phyloP scores from a whole-genome alignment of 1,284 basidiomycete genomes.

The Heterobasidion annosum region DNA sequence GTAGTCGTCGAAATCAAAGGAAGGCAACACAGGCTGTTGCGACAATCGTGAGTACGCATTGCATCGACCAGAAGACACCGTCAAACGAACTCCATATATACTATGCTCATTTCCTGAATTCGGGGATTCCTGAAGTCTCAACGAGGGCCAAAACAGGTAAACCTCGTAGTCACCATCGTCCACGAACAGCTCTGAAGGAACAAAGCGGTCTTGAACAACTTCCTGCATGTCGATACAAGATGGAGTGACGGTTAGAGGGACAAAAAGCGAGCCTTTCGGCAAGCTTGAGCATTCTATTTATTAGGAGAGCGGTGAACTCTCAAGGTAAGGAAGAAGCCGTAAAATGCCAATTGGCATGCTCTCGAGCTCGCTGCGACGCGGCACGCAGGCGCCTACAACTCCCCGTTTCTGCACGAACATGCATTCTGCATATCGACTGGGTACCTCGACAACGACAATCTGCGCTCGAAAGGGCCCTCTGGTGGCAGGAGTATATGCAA shows the following conservation, averaged over 20 bases:
- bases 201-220: background rate
- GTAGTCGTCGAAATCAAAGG: background rate
- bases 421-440: background rate
- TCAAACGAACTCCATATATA: background rate
- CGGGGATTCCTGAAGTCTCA: background rate
- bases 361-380: background rate
- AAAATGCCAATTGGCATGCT: background rate
- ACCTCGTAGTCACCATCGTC: slow-evolving; percentile 3
- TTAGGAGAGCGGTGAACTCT: background rate
- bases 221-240: background rate
- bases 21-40: background rate
- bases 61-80: background rate
- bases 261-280: background rate
- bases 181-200: background rate
- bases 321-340: background rate
- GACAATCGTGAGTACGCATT: background rate
- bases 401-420: background rate
- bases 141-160: slow-evolving; percentile 2
- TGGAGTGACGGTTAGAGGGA: background rate
- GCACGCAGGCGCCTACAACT: background rate
- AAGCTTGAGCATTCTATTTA: background rate
- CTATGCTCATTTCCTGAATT: background rate
- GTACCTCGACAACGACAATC: background rate
- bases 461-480: background rate
- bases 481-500: too few relatives aligned